A percentile compares a stretch with the other conserved stretches of the same genome.
These are phyloP conservation scores for Globisporangium parvum DNA, from an alignment of 352 stramenopile species.

Conservation along the genomic window DNA sequence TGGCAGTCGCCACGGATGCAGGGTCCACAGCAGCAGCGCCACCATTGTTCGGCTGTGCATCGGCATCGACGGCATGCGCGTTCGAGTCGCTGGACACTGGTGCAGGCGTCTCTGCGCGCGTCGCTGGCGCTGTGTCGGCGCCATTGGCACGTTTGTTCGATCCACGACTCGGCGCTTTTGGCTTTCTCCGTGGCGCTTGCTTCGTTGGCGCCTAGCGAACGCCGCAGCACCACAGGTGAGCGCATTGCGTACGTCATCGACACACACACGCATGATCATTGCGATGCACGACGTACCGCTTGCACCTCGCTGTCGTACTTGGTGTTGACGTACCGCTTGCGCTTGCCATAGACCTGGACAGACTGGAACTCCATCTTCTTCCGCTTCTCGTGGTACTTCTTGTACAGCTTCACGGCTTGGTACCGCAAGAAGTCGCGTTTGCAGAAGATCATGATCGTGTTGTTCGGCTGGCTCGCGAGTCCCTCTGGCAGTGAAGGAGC, in stretches of 20 bases:
- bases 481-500: not conserved
- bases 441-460: slow-evolving; percentile 78
- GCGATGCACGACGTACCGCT: not conserved
- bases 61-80: too few species aligned
- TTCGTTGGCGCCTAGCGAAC: not conserved
- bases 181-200: not conserved
- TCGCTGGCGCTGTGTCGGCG: too few species aligned
- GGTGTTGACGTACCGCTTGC: slow-evolving; percentile 42
- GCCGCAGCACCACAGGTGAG: not conserved
- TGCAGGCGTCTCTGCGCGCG: too few species aligned
- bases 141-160: not conserved
- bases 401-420: slow-evolving; percentile 60
- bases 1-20: not conserved
- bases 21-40: not conserved
- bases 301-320: slow-evolving; percentile 5
- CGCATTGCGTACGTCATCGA: too few species aligned
- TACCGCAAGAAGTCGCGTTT: slow-evolving; percentile 78
- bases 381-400: slow-evolving; percentile 68
- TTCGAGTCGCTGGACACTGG: too few species aligned
- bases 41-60: too few species aligned
- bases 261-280: not conserved
- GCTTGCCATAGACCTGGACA: slow-evolving; percentile 41
- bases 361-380: slow-evolving; percentile 38
- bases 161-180: not conserved
- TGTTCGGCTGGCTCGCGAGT: slow-evolving; percentile 15